Evolutionary conservation across 2,329 filamentous ascomycete species (phyloP), one percentile per base, ranked within the genome.

Genomic region (Aspergillus puulaauensis): DNA sequence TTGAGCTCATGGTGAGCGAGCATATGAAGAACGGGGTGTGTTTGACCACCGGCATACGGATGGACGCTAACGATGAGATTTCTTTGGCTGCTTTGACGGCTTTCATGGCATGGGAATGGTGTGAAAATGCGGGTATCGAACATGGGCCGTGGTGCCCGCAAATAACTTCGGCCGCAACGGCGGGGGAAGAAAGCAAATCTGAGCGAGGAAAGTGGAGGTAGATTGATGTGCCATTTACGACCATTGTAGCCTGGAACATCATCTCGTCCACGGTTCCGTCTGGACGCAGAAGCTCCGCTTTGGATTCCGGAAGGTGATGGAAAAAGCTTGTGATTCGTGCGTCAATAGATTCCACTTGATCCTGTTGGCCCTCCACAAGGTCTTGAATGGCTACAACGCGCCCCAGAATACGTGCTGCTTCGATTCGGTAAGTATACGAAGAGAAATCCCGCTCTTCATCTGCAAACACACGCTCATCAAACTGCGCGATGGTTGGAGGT

Each of bases 181-280:
- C 80, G 67, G 62, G 80, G 70, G 78, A 80, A 71, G 82, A 90
- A 52, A 70, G 79, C 51, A 93, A 81, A 65, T 91, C 89, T 4
- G 90, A 93, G 56, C 89, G 85, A 8, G 90, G 90, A 63, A 93
- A 88, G 70, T 95, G 90, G 17, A 95, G 82, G 63, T 92, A 85
- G 66, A 95, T 90, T 1, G 87, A 77, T 9, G 82, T 80, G 48
- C 75, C 76, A 57, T 84, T 79, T 52, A 83, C 80, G 66, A 96
- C 90, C 85, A 96, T 93, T 61, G 90, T 88, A 1, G 90, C 92
- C 72, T 96, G 91, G 76, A 96, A 96, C 74, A 96, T 87, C 83
- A 96, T 89, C 75, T 96, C 91, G 70, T 97, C 93, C 11, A 93
- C 80, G 53, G 86, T 82, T 33, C 90, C 88, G 64, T 88, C 85